Conservation (phyloP, 2,329 filamentous ascomycete genomes). For the Colletotrichum sp. region DNA sequence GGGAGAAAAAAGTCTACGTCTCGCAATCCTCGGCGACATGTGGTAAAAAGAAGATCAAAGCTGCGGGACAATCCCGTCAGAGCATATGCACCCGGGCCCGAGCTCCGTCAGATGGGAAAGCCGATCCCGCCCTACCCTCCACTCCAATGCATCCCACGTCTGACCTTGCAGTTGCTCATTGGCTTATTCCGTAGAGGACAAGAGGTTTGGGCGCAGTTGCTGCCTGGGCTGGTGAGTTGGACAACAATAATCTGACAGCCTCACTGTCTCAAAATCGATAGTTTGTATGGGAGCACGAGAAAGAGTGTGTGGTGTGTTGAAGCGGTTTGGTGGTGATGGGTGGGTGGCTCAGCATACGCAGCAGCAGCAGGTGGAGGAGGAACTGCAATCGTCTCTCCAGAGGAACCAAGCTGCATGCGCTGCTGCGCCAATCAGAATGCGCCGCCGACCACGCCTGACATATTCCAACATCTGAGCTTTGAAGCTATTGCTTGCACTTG, state of each 20-base stretch:
- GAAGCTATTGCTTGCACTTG: not conserved
- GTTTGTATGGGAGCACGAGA: not conserved
- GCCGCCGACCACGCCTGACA: not conserved
- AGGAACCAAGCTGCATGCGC: not conserved
- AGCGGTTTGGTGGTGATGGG: not conserved
- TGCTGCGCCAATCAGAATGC: not conserved
- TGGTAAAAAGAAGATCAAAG: not conserved
- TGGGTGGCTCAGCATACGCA: not conserved
- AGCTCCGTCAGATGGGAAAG: not conserved
- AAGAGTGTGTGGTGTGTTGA: not conserved
- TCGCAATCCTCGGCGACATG: not conserved
- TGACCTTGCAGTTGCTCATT: not conserved
- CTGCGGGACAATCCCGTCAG: not conserved
- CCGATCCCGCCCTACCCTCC: not conserved
- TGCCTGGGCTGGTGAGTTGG: conserved; percentile 8
- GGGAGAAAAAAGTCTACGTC: not conserved
- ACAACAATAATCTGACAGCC: conserved; percentile 1
- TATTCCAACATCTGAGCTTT: not conserved
- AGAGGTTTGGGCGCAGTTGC: not conserved
- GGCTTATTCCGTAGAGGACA: not conserved
- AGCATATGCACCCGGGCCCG: not conserved
- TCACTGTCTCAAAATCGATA: not conserved
- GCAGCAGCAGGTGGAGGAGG: not conserved
- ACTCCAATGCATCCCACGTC: not conserved
- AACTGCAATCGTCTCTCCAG: not conserved